phyloP scores from a whole-genome alignment of 495 filamentous ascomycete species.

The Cercophora samala region DNA sequence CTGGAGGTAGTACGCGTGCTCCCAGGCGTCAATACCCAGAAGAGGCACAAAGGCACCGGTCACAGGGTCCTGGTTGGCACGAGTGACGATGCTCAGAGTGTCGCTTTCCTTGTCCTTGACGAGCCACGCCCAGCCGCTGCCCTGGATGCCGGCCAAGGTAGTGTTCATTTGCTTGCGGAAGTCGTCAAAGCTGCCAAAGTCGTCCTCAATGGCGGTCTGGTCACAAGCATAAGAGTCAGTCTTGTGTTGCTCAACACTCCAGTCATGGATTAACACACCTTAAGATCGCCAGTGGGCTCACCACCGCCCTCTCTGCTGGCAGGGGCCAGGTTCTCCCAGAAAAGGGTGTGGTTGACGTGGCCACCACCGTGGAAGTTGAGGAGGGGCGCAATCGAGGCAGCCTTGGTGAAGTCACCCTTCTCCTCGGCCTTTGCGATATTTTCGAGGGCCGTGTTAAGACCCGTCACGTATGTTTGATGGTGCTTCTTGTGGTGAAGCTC shows the following conservation, averaged over 20 bases:
- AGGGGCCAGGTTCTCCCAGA: conserved; percentile 97
- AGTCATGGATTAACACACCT: conserved; percentile 28
- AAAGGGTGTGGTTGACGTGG: conserved; percentile 90
- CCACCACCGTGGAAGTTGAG: conserved; percentile 98
- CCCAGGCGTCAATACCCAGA: conserved; percentile 88
- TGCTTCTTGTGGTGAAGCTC: conserved; percentile 82
- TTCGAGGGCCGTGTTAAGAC: conserved; percentile 62
- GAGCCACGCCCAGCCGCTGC: conserved; percentile 93
- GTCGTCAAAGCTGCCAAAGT: conserved; percentile 70
- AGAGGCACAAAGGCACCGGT: conserved; percentile 72
- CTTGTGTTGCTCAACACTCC: no score
- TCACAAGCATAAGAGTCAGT: neutral
- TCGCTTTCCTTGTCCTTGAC: conserved; percentile 88
- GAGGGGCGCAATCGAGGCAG: conserved; percentile 76
- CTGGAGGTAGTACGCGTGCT: conserved; percentile 69
- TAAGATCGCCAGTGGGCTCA: conserved; percentile 57
- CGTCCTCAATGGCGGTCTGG: conserved; percentile 66
- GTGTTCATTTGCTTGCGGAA: conserved; percentile 84
- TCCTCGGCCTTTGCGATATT: conserved; percentile 57
- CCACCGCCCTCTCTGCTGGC: conserved; percentile 67
- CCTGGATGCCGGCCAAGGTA: conserved; percentile 84
- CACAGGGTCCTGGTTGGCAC: conserved; percentile 81
- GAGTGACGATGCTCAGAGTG: conserved; percentile 71
- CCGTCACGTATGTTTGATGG: conserved; percentile 76
- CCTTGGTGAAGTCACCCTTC: conserved; percentile 58